Conservation (phyloP, 106 monocot species). For the Platanthera zijinensis region DNA sequence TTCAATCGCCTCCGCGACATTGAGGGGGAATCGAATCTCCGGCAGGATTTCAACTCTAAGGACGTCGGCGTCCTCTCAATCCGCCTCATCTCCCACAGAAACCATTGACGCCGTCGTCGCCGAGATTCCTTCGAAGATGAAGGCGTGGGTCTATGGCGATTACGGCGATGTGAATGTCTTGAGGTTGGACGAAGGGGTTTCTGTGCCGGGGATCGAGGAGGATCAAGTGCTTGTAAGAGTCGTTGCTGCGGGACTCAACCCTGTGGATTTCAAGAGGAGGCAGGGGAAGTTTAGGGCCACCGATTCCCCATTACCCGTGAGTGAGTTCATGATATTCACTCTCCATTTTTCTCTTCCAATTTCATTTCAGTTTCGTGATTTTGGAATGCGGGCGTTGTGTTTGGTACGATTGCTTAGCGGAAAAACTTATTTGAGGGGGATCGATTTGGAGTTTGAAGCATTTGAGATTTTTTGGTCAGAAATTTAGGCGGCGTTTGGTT, state of each 20-base stretch:
- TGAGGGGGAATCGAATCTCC: background rate
- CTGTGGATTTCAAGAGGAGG: constrained; percentile 88
- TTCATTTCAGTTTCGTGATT: background rate
- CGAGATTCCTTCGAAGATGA: constrained; percentile 58
- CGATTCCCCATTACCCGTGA: constrained; percentile 78
- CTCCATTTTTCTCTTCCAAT: background rate
- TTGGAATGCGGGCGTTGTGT: too few species aligned
- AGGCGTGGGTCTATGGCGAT: constrained; percentile 73
- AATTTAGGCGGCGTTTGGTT: too few species aligned
- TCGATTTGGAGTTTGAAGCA: background rate
- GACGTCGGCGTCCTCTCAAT: constrained; percentile 18
- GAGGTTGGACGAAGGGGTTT: constrained; percentile 46
- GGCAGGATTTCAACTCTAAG: background rate
- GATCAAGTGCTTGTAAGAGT: constrained; percentile 94
- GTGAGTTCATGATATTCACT: constrained; percentile 26
- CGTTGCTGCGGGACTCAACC: constrained; percentile 73
- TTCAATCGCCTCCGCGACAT: background rate
- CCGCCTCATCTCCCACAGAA: constrained; percentile 11
- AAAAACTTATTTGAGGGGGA: background rate
- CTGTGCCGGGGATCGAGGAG: constrained; percentile 61
- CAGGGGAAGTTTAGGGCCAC: constrained; percentile 82
- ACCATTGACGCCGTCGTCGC: constrained; percentile 6
- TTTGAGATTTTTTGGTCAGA: background rate
- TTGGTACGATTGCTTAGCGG: background rate
- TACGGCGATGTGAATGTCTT: constrained; percentile 63